phyloP scores from a whole-genome alignment of 164 flowering plant genomes.

The Hamamelis virginiana region DNA sequence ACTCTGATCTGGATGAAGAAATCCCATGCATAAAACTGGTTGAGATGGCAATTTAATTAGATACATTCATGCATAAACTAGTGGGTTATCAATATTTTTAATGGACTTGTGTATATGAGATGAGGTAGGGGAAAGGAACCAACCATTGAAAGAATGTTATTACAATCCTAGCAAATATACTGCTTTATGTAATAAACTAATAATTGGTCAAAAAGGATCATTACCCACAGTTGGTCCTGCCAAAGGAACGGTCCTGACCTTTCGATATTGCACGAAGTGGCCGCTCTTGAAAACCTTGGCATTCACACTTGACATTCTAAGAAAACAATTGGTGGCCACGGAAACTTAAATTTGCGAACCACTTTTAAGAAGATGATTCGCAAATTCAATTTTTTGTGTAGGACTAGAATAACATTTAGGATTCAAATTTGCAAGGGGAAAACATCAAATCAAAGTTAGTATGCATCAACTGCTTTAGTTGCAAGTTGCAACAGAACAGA shows the following conservation, averaged over 20 bases:
- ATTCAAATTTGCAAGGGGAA: background rate
- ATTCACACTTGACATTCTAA: too few species aligned
- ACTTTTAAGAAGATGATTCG: background rate
- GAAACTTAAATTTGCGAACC: background rate
- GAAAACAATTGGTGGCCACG: too few species aligned
- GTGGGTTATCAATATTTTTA: background rate
- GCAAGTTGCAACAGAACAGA: background rate
- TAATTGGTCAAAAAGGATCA: too few species aligned
- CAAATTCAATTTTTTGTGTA: background rate
- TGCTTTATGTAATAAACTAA: too few species aligned
- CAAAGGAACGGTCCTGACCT: too few species aligned
- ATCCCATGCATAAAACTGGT: conserved; percentile 21
- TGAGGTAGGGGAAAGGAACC: background rate
- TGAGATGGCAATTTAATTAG: conserved; percentile 1
- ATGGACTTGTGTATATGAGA: background rate
- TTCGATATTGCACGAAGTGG: too few species aligned
- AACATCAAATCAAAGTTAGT: background rate
- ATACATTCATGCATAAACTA: background rate
- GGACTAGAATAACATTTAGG: background rate
- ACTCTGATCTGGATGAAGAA: conserved; percentile 16
- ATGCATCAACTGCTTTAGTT: background rate
- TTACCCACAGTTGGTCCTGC: too few species aligned
- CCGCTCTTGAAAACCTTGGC: too few species aligned
- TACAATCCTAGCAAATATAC: too few species aligned
- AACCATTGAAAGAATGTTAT: background rate